Conservation (phyloP, 2,329 filamentous ascomycete genomes). For the Fusarium xylarioides region DNA sequence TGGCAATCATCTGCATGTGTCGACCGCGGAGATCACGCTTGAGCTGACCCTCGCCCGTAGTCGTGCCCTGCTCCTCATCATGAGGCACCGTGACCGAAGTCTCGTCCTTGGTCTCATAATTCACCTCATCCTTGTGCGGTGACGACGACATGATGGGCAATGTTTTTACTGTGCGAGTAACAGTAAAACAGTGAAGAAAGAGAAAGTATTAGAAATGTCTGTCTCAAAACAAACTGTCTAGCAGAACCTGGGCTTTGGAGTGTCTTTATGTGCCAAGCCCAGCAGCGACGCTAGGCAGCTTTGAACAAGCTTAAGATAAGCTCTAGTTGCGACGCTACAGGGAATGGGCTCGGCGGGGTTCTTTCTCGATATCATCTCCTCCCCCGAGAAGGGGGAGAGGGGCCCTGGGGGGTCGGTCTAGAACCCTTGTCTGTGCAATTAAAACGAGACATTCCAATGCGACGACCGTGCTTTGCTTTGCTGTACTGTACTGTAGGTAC, state of each 20-base stretch:
- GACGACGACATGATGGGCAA: slow-evolving; percentile 11
- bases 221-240: not conserved
- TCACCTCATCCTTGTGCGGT: slow-evolving; percentile 21
- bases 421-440: not conserved
- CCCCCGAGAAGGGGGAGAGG: slow-evolving; percentile 9
- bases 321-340: slow-evolving; percentile 5
- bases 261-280: slow-evolving; percentile 19
- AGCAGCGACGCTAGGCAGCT: not conserved
- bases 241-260: not conserved
- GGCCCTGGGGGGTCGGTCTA: slow-evolving; percentile 8
- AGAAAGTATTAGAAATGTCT: not conserved
- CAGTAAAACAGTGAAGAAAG: not conserved
- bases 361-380: slow-evolving; percentile 16
- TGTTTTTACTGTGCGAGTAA: not conserved
- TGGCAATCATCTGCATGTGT: slow-evolving; percentile 97
- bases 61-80: slow-evolving; percentile 24
- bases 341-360: not conserved
- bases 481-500: not conserved
- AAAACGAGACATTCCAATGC: slow-evolving; percentile 2
- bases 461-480: not conserved
- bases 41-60: slow-evolving; percentile 21
- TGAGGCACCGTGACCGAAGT: slow-evolving; percentile 11
- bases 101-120: slow-evolving; percentile 25
- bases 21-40: slow-evolving; percentile 76
- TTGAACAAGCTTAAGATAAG: slow-evolving; percentile 29